Evolutionary conservation across 1,284 basidiomycete genomes (phyloP), one percentile per base, ranked within the genome.

Genomic region (Ceratobasidium sp.): DNA sequence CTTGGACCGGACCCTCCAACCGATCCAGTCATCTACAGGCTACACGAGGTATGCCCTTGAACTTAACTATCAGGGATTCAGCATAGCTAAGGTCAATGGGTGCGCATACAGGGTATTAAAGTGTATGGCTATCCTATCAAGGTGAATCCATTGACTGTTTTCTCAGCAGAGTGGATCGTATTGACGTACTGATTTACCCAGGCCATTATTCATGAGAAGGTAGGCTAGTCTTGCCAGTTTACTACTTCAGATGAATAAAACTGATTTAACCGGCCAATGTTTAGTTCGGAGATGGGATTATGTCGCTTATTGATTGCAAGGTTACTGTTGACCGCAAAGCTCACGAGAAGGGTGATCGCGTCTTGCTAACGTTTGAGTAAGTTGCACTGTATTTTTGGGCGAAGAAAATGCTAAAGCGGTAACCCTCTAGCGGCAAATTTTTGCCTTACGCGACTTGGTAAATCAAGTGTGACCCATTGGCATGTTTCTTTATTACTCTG

Each of bases 271-370:
- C 26, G n/a, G 20, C 33, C 7, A 23, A 66, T 45, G 20, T 15
- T 45, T 17, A 94, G 92, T 96, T 95, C 79, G 94, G 94, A 3
- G 95, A 96, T 82, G 94, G 94, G 3, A 96, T 96, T 80, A 95
- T 95, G 93, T 93, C 91, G 23, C 94, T 96, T 88, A 96, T 96
- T 78, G 93, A 94, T 82, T 96, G 94, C 84, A 89, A 89, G 78
- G 88, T 95, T 56, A 87, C 86, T 37, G 86, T 96, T 56, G 88
- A 90, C 77, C 91, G 88, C 85, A 94, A 95, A 84, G 85, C 87
- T 13, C 90, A 95, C 81, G 92, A 93, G 6, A 93, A 92, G 81
- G 94, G 94, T 28, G 94, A 95, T 81, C 90, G 94, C 49, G 92
- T 95, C 6, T 83, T 94, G 10, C 86, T 96, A 80, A 95, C 91